These are phyloP conservation scores for Cladophialophora carrionii DNA, from an alignment of 2,329 filamentous ascomycete genomes.

Conservation along the genomic window DNA sequence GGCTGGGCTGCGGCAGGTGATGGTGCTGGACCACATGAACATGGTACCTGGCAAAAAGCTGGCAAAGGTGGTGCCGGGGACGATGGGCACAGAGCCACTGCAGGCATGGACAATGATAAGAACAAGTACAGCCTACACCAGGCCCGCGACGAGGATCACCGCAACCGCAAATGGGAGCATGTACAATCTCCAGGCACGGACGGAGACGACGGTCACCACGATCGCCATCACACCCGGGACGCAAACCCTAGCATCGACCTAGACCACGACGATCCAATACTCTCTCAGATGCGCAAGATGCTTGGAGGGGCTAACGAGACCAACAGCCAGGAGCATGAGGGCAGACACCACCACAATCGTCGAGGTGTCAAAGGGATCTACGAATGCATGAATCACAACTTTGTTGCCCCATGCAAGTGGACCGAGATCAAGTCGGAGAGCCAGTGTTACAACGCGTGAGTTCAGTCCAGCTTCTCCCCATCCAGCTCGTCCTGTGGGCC, in stretches of 20 bases:
- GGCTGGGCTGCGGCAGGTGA: neutral
- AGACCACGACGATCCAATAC: neutral
- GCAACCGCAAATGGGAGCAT: neutral
- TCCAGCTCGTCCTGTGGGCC: neutral
- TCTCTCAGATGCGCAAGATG: neutral
- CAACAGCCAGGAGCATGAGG: neutral
- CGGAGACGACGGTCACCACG: neutral
- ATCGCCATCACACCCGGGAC: conserved; percentile 2
- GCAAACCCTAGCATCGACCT: neutral
- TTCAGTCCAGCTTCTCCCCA: neutral
- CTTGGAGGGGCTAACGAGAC: neutral
- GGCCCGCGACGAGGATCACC: neutral
- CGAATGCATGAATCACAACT: conserved; percentile 25
- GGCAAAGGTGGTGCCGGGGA: neutral
- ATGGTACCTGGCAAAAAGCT: conserved; percentile 1
- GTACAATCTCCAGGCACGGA: neutral
- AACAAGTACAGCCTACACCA: conserved; percentile 6
- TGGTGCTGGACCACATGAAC: neutral
- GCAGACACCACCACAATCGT: neutral
- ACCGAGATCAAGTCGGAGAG: conserved; percentile 19
- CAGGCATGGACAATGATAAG: neutral
- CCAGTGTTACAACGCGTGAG: conserved; percentile 29
- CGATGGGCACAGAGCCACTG: neutral
- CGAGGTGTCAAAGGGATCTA: conserved; percentile 18
- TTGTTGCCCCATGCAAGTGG: conserved; percentile 23